phyloP scores from a whole-genome alignment of 352 stramenopile genomes.

The Pythium phragmiticola region DNA sequence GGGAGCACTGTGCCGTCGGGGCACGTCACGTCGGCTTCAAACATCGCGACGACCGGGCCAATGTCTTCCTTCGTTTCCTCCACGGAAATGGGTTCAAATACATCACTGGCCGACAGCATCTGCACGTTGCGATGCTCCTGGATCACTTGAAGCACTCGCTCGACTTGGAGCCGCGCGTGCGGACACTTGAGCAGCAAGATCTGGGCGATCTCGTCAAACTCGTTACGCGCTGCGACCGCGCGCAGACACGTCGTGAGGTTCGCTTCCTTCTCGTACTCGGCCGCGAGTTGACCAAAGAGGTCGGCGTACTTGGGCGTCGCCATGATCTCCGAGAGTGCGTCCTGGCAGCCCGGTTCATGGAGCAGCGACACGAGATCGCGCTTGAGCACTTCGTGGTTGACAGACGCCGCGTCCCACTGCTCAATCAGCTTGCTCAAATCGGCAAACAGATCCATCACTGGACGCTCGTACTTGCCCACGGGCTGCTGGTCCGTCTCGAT shows the following conservation, averaged over 20 bases:
- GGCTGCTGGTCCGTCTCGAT: slow-evolving; percentile 35
- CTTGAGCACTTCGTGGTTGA: slow-evolving; percentile 60
- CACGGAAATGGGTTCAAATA: slow-evolving; percentile 66
- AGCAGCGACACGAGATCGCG: slow-evolving; percentile 69
- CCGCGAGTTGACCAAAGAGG: slow-evolving; percentile 62
- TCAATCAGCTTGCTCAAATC: slow-evolving; percentile 77
- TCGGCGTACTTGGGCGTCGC: slow-evolving; percentile 60
- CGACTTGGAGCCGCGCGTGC: slow-evolving; percentile 65
- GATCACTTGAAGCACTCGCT: slow-evolving; percentile 70
- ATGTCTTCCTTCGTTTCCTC: slow-evolving; percentile 74
- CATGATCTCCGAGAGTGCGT: slow-evolving; percentile 75
- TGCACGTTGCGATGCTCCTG: slow-evolving; percentile 70
- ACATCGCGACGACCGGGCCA: slow-evolving; percentile 70
- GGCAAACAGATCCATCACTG: slow-evolving; percentile 69
- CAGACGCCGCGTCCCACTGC: slow-evolving; percentile 57
- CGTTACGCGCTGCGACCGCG: slow-evolving; percentile 40
- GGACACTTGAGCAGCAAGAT: slow-evolving; percentile 76
- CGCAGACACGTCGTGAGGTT: slow-evolving; percentile 58
- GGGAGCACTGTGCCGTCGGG: slow-evolving; percentile 78
- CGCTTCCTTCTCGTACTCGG: slow-evolving; percentile 54
- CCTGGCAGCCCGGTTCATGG: slow-evolving; percentile 72
- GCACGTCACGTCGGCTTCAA: slow-evolving; percentile 86
- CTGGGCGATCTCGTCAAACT: slow-evolving; percentile 73
- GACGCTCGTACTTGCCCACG: slow-evolving; percentile 54
- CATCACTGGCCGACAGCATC: slow-evolving; percentile 67